Percentiles rank a stretch among this genome's conserved stretches.
Conservation (phyloP, 2,329 filamentous ascomycete species). For the Xylariales sp. region DNA sequence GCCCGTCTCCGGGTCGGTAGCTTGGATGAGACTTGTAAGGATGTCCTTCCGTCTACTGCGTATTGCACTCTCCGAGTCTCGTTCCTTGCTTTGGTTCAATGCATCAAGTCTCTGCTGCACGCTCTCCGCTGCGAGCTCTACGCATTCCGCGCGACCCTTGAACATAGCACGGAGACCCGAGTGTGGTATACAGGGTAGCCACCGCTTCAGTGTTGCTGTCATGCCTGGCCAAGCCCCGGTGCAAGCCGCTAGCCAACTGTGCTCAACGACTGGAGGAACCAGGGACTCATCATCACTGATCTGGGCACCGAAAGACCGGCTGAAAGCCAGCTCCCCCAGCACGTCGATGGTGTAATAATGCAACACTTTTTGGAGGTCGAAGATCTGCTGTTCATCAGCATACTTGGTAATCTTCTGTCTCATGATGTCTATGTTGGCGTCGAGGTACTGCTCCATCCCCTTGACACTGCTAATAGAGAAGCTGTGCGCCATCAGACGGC, state of each 20-base stretch:
- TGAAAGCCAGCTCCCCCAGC: conserved; percentile 1
- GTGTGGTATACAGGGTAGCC: not conserved
- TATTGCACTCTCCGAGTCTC: not conserved
- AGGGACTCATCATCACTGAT: not conserved
- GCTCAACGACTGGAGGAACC: conserved; percentile 1
- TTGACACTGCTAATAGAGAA: not conserved
- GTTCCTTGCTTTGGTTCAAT: too few species aligned
- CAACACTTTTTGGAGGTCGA: not conserved
- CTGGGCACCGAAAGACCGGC: not conserved
- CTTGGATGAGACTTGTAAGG: conserved; percentile 2
- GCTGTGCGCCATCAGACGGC: conserved; percentile 3
- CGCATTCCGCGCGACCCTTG: not conserved
- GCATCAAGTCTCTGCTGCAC: not conserved
- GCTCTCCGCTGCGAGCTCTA: not conserved
- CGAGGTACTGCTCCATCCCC: conserved; percentile 4
- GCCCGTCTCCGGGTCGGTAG: conserved; percentile 1
- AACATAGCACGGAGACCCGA: not conserved
- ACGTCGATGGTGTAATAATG: conserved; percentile 6
- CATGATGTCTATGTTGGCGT: conserved; percentile 1
- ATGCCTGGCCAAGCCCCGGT: conserved; percentile 2
- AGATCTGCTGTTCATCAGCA: not conserved
- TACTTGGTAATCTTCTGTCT: conserved; percentile 2
- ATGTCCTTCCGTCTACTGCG: not conserved
- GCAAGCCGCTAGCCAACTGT: not conserved
- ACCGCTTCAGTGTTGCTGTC: not conserved